Evolutionary conservation across 495 filamentous ascomycete genomes (phyloP), one percentile per base, ranked within the genome.

Genomic region (Hyaloscypha bicolor): DNA sequence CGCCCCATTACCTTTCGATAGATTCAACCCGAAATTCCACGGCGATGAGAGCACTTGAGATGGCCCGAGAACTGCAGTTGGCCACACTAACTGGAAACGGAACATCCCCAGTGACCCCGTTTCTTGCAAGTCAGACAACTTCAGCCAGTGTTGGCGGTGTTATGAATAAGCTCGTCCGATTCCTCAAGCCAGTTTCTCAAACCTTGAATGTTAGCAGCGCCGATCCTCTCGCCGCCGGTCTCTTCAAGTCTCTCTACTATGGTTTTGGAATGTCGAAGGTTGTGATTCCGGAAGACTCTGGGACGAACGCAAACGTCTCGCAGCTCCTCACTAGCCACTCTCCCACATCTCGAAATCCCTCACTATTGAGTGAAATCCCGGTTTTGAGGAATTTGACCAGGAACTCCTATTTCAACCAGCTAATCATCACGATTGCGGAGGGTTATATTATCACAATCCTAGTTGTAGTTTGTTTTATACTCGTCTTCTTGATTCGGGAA

Each of bases 401-500:
- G 6, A 90, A 87, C 59, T 79, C 89, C 9, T 82, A 86, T 19
- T 73, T 97, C 69, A 98, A 99, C 74, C 87, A 87, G 51, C 83
- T 90, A 62, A 79, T 97, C 51, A 90, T 98, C 60, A 88, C 94
- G 65, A 88, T 91, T 1, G 76, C 97, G 6, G 95, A 99, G 80
- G 95, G 95, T 42, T 93, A 95, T 72, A 83, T 98, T 48, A 96
- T 99, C 67, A 97, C 94, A 9, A 77, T 97, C 1, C 80, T 94
- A 16, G 91, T 98, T 37, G 94, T 99, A 8, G 82, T 94, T 60
- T 91, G 88, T 56, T 98, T 98, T 75, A 97, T 99, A 60, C 79
- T 99, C 37, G 88, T 99, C 51, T 97, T 99, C 70, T 79, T 99
- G 21, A 97, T 99, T 60, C 83, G 95, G 21, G 95, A 99, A 78